Evolutionary conservation across 2,329 filamentous ascomycete species (phyloP), one percentile per base, ranked within the genome.

Genomic region (Aspergillus brunneoviolaceus): DNA sequence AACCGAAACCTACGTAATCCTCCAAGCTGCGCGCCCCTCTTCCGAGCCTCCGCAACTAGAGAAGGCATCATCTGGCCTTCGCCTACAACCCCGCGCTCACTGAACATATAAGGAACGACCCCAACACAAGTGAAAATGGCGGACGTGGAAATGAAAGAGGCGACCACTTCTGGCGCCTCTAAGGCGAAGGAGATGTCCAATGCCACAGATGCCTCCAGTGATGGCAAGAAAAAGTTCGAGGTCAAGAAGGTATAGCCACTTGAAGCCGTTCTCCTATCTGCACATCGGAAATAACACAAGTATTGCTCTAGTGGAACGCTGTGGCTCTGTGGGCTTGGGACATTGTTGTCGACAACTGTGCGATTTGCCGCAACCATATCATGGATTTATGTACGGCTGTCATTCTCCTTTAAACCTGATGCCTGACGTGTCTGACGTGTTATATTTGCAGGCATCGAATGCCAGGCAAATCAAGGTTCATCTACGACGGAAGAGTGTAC

Each of bases 271-370:
- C 33, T 45, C 12, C 12, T 39, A 10, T 42, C 11, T 50, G 19
- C 39, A 27, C 33, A 49, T 56, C 23, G n/a, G 42, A 45, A 27
- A 51, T 45, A 31, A 55, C 33, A n/a, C 45, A 27, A 29, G 60
- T 49, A 65, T 69, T 67, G 69, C 29, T 64, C 49, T 72, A 97
- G 94, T 99, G 95, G 95, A 98, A 98, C 71, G 95, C 95, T 0
- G 95, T 99, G 55, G 93, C 95, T 47, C 84, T 99, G 2, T 99
- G 95, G 95, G 95, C 95, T 0, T 99, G 95, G 95, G 95, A 99
- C 75, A 99, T 99, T 61, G 93, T 98, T 33, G 95, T 99, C 63
- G 95, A 99, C 80, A 99, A 99, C 84, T 99, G 95, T 76, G 95
- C 95, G 71, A 99, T 99, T 75, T 99, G 95, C 83, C 87, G 95